Evolutionary conservation across 2,329 filamentous ascomycete genomes (phyloP).

Genomic region (Cladosporium velox): DNA sequence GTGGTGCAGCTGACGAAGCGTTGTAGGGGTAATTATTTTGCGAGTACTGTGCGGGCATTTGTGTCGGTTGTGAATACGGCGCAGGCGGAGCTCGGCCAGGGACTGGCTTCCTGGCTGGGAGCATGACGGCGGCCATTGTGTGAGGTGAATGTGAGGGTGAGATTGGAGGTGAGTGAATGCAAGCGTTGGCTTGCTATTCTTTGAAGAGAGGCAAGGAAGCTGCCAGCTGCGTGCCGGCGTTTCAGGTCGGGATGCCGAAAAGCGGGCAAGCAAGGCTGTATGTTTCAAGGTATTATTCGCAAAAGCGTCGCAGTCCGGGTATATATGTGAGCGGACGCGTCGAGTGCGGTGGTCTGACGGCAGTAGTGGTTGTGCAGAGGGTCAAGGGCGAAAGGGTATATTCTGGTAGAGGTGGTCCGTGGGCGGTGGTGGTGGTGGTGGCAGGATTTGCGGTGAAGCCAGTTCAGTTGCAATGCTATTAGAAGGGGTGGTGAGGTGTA

Average conservation of each 20-base stretch:
- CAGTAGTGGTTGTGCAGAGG: background rate
- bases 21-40: conserved; percentile 5
- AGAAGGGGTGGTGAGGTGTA: background rate
- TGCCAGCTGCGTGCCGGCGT: conserved; percentile 12
- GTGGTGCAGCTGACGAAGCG: conserved; percentile 3
- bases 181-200: background rate
- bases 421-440: background rate
- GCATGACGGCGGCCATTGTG: conserved; percentile 21
- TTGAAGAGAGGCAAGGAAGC: conserved; percentile 12
- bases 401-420: background rate
- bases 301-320: background rate
- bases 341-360: background rate
- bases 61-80: conserved; percentile 13
- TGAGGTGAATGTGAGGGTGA: conserved; percentile 5
- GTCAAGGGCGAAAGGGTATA: background rate
- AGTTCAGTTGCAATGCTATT: background rate
- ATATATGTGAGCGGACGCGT: background rate
- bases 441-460: conserved; percentile 2
- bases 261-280: background rate
- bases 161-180: background rate
- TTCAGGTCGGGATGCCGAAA: conserved; percentile 6
- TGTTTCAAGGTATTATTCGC: too few relatives aligned
- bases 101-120: conserved; percentile 18
- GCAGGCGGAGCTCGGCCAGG: conserved; percentile 15
- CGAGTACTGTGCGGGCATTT: conserved; percentile 3